A percentile compares a stretch with the other conserved stretches of the same genome.
Conservation (phyloP, 2,329 filamentous ascomycete species). For the Chrysosporium keratinophilum region DNA sequence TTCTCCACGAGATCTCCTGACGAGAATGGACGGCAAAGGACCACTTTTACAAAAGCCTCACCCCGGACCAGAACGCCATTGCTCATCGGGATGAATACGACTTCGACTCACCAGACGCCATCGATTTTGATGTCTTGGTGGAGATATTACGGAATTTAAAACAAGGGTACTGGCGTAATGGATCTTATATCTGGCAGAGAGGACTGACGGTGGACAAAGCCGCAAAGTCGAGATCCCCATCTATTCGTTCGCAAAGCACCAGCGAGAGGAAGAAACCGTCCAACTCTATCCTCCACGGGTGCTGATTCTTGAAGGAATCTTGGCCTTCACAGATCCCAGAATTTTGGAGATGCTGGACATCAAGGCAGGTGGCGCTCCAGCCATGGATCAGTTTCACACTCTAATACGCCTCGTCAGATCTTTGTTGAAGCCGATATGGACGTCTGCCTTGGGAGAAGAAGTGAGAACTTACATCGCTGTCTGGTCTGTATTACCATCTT, state of each 20-base stretch:
- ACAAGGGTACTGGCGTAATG: constrained; percentile 59
- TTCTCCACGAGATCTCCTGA: constrained; percentile 5
- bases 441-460: constrained; percentile 78
- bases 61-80: constrained; percentile 62
- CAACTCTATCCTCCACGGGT: constrained; percentile 95
- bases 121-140: constrained; percentile 86
- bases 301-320: constrained; percentile 87
- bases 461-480: constrained; percentile 41
- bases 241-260: constrained; percentile 91
- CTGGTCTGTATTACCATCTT: neutral
- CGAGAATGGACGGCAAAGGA: constrained; percentile 47
- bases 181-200: neutral
- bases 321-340: constrained; percentile 80
- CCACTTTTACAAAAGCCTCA: constrained; percentile 91
- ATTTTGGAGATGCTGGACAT: constrained; percentile 83
- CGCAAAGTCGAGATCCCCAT: constrained; percentile 70
- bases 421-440: constrained; percentile 96
- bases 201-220: constrained; percentile 3
- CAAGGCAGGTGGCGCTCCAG: constrained; percentile 48
- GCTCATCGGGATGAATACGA: constrained; percentile 91
- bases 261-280: constrained; percentile 65
- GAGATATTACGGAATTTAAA: constrained; percentile 74
- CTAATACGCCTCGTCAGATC: constrained; percentile 45
- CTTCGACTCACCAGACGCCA: constrained; percentile 86
- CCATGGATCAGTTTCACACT: neutral